Base-by-base conservation (phyloP, 768 basidiomycete species). In the Termitomyces sp. region DNA sequence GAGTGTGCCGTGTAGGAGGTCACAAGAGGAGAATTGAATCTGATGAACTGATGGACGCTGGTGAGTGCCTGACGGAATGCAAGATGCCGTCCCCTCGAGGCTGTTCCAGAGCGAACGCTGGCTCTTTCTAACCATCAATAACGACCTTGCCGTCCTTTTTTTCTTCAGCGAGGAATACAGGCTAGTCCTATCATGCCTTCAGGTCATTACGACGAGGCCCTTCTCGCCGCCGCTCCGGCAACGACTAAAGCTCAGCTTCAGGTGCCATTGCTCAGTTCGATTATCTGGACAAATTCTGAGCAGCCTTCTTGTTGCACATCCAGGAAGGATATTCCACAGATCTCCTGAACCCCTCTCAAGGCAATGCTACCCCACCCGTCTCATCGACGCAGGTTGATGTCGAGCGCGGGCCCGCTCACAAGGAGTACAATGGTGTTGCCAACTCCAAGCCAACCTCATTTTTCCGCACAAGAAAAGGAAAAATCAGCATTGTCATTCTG, bases 251-350 rank as follows among this genome's bases (percentile, higher is more conserved):
- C 69, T 35, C 75, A 75, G 62, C 46, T 71, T 54, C 76, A 76
- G 68, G 75, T 75, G 45, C 30, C 23, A 21, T 48, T 37, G 28
- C 54, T 49, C 52, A 1, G 14, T 11, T 21, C 14, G 10, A 45
- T 45, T 6, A 28, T 45, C 7, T 17, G 19, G 23, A 5, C 19
- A 14, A 44, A 38, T 1, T 28, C 48, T 56, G 42, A 56, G 41
- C 9, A 42, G 30, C 38, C 5, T n/a, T 46, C 47, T 28, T 37
- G 37, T 55, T 23, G 23, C n/a, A 19, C 56, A 43, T 53, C 17
- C 60, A 84, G 82, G 76, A 77, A 70, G 81, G 83, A 1, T 84
- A 84, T 68, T 77, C 77, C 53, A 72, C 80, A 55, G 76, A 79
- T 62, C 63, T 83, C 17, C 68, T 78, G 38, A 62, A 70, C 15